Base-by-base conservation (phyloP, 805 yeast species). In the Ogataea wickerhamii region DNA sequence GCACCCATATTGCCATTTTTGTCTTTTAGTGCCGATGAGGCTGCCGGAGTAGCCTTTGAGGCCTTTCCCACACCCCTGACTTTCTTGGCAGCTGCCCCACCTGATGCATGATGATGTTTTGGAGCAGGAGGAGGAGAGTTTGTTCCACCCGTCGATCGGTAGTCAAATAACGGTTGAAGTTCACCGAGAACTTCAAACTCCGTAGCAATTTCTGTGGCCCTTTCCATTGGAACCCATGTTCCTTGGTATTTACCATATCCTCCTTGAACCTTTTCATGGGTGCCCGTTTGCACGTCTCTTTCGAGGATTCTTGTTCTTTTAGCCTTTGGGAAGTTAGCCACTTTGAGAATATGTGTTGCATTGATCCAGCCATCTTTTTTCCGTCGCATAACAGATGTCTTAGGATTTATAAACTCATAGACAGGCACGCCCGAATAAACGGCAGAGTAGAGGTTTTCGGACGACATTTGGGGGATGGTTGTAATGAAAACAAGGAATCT, bases 231-330 rank as follows among this genome's bases (percentile, higher is more conserved):
- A 6, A 89, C 89, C 96, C 96, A 89, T 2, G 97, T 89, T 13
- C 96, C 97, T 61, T 91, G 98, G 61, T 88, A 91, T 56, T 89
- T 82, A 37, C 98, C 98, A 58, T 88, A 89, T 2, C 98, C 98
- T 45, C 98, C 98, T 61, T 89, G 98, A 17, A 89, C 87, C 60
- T 91, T 91, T 54, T 89, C 96, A 59, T 89, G 97, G 14, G 70
- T 64, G 4, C 95, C 95, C 28, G 74, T 75, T 56, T 91, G 96
- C n/a, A 91, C 95, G 47, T 89, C 96, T 53, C 83, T 79, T 58
- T 89, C 98, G 51, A 89, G 71, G 45, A 89, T 87, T 52, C 95
- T 81, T 14, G 97, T 89, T 49, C 98, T 68, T 60, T 85, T 87
- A 1, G 97, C 96, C 63, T 89, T 89, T 44, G 96, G 95, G 60